Conservation (phyloP, 345 rosid genomes). For the Gynandropsis gynandra region DNA sequence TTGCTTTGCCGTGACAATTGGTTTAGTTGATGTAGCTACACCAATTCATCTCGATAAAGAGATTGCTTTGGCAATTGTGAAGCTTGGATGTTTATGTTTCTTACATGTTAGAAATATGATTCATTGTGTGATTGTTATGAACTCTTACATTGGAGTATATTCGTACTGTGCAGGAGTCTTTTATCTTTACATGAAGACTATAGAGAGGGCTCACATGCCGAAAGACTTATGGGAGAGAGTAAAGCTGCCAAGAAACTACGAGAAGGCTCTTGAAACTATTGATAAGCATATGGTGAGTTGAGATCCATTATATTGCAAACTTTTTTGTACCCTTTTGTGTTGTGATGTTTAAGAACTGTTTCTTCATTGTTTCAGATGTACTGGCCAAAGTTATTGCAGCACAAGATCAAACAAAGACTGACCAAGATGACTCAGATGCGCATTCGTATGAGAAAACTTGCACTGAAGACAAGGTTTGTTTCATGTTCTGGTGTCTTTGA, state of each 20-base stretch:
- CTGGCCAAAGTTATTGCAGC: constrained; percentile 87
- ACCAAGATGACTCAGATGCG: constrained; percentile 99
- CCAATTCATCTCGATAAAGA: no score
- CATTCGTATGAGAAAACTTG: constrained; percentile 89
- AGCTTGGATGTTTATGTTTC: no score
- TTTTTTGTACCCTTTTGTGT: not conserved
- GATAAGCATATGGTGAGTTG: constrained; percentile 76
- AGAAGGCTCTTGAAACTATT: constrained; percentile 83
- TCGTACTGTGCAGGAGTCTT: constrained; percentile 56
- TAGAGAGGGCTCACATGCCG: constrained; percentile 94
- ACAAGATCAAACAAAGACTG: constrained; percentile 82
- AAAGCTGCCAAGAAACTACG: constrained; percentile 77
- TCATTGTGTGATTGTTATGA: not conserved
- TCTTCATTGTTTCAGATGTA: constrained; percentile 44
- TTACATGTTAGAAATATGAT: not conserved
- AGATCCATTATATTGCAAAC: not conserved
- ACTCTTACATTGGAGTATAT: constrained; percentile 7
- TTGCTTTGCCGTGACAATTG: not conserved
- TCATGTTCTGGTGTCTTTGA: not conserved
- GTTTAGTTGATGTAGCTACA: not conserved
- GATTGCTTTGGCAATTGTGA: no score
- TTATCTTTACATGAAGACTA: constrained; percentile 88
- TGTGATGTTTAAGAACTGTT: not conserved
- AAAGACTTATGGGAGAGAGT: constrained; percentile 86
- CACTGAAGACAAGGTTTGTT: constrained; percentile 62